Evolutionary conservation across 2,329 filamentous ascomycete genomes (phyloP), one percentile per base, ranked within the genome.

Genomic region (Leptographium wingfieldii): DNA sequence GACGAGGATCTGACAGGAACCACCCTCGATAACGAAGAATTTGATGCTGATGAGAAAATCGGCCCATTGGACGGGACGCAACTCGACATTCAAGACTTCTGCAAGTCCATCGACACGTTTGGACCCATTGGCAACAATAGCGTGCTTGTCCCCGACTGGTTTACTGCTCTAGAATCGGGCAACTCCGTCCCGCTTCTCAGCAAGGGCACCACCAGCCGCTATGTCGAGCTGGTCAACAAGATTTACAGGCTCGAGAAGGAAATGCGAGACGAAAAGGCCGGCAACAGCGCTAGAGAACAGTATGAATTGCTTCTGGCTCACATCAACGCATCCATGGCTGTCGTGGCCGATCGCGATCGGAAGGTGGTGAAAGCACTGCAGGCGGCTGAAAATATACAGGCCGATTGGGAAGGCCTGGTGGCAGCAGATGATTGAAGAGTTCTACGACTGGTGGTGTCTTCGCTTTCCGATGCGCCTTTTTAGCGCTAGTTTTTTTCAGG

Each of bases 121-220:
- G 38, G 19, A 10, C 1, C 49, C 11, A 3, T 54, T 7, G 22
- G 31, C 29, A 19, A 31, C 11, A n/a, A 10, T 19, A 19, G 3
- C 35, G 22, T 58, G 38, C 4, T n/a, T 27, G 49, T 60, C 29
- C 59, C 59, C 1, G 59, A 60, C 1, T 60, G 59, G 59, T 60
- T 60, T 16, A 10, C 9, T 5, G 55, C 55, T 31, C 38, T 60
- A 1, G 59, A 60, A 16, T 16, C 59, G 10, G 22, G n/a, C n/a
- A 29, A 51, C 2, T 22, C n/a, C 43, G 29, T 60, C 10, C 49
- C 25, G 1, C 51, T 60, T n/a, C 55, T 55, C 3, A 48, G 59
- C 55, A 54, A 33, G 11, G 59, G 52, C 49, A n/a, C 6, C 1
- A 55, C 27, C 38, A 53, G 22, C 43, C 59, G 59, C 38, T 60